These are phyloP conservation scores for Citrus hindsii DNA, from an alignment of 345 rosid genomes.

Conservation along the genomic window DNA sequence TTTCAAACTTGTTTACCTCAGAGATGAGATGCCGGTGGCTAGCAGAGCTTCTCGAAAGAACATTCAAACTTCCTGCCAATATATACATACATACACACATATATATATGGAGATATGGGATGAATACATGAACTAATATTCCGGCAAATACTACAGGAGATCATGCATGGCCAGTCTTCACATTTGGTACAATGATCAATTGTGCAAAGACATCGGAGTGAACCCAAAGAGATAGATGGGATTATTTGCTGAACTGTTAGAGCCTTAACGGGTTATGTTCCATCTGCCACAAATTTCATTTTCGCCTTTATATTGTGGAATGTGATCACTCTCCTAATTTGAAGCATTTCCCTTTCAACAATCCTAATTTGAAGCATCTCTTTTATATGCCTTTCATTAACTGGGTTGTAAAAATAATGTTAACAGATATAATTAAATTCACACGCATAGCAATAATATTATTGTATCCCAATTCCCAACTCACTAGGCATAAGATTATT, in stretches of 20 bases:
- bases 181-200: slow-evolving; percentile 40
- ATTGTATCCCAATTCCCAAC: too few species aligned
- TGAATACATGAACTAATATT: slow-evolving; percentile 24
- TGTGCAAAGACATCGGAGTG: slow-evolving; percentile 42
- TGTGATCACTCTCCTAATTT: too few species aligned
- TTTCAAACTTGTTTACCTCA: slow-evolving; percentile 34
- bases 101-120: slow-evolving; percentile 17
- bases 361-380: too few species aligned
- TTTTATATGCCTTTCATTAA: too few species aligned
- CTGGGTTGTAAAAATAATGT: too few species aligned
- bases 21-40: slow-evolving; percentile 42
- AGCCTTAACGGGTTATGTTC: slow-evolving; percentile 37
- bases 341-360: too few species aligned
- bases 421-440: too few species aligned
- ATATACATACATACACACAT: too few species aligned
- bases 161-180: slow-evolving; percentile 33
- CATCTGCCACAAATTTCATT: background rate
- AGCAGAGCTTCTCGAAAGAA: slow-evolving; percentile 31
- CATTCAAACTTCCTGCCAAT: too few species aligned
- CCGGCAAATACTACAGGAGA: slow-evolving; percentile 22
- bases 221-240: slow-evolving; percentile 37
- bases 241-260: slow-evolving; percentile 29
- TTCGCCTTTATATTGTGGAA: too few species aligned
- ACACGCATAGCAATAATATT: too few species aligned
- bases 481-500: too few species aligned